phyloP scores from a whole-genome alignment of 768 basidiomycete species.

The Auricularia sp. region DNA sequence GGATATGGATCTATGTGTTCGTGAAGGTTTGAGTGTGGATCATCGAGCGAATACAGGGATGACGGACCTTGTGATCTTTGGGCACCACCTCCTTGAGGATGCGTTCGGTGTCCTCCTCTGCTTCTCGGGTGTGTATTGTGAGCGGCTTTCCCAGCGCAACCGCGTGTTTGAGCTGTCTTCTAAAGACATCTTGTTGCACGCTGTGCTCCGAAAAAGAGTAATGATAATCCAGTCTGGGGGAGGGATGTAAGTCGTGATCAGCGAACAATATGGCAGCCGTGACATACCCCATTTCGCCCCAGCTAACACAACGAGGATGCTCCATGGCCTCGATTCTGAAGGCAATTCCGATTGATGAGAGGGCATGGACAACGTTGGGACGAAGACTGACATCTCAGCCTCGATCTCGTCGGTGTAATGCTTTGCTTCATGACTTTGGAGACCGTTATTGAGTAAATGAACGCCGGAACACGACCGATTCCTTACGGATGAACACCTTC shows the following conservation, averaged over 20 bases:
- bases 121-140: constrained; percentile 81
- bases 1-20: constrained; percentile 58
- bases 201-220: constrained; percentile 69
- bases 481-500: constrained; percentile 68
- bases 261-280: background rate
- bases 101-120: constrained; percentile 70
- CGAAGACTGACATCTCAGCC: constrained; percentile 44
- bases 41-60: background rate
- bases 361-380: background rate
- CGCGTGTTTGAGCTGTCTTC: constrained; percentile 58
- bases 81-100: constrained; percentile 75
- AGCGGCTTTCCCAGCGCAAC: constrained; percentile 63
- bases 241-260: background rate
- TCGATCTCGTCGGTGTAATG: constrained; percentile 61
- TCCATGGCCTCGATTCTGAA: constrained; percentile 60
- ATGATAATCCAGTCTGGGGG: constrained; percentile 55
- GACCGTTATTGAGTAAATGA: constrained; percentile 4
- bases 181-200: constrained; percentile 56
- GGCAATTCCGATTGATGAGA: background rate
- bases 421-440: constrained; percentile 58
- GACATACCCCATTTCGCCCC: constrained; percentile 69
- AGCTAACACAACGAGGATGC: constrained; percentile 76
- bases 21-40: too few relatives aligned
- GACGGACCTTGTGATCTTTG: constrained; percentile 47
- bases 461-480: background rate